Conservation (phyloP, 2,329 filamentous ascomycete genomes). For the Fusarium globosum region DNA sequence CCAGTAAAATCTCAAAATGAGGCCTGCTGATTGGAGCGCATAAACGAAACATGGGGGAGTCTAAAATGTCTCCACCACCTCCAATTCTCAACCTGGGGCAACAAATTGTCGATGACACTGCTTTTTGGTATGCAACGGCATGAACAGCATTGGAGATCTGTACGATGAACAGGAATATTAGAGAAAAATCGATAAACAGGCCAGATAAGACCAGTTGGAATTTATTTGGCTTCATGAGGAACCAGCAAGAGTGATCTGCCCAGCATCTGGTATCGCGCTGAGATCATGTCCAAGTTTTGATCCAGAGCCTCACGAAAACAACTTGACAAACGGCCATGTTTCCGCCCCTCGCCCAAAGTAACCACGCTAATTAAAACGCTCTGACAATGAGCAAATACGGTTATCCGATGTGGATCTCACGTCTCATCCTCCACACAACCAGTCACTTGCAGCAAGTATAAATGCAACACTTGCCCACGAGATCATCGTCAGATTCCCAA, state of each 20-base stretch:
- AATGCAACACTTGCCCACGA: conserved; percentile 5
- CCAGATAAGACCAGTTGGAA: no score
- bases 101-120: background rate
- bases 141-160: accelerated
- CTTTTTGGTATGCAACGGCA: accelerated
- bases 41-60: conserved; percentile 9
- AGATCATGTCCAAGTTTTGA: background rate
- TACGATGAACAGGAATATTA: no score
- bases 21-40: conserved; percentile 14
- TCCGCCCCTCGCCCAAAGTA: background rate
- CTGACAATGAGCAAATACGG: background rate
- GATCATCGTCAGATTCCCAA: background rate
- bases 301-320: conserved; percentile 17
- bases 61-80: background rate
- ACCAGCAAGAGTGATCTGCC: background rate
- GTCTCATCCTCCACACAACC: conserved; percentile 12
- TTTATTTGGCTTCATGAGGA: no score
- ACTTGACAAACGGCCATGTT: background rate
- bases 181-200: no score
- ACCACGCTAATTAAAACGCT: background rate
- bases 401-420: conserved; percentile 12
- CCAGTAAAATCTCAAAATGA: background rate
- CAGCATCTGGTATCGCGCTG: background rate
- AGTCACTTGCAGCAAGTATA: conserved; percentile 8
- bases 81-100: background rate